Percentiles rank a stretch among this genome's conserved stretches.
Evolutionary conservation across 2,329 filamentous ascomycete species (phyloP).

Genomic region (Penicillium sp.): DNA sequence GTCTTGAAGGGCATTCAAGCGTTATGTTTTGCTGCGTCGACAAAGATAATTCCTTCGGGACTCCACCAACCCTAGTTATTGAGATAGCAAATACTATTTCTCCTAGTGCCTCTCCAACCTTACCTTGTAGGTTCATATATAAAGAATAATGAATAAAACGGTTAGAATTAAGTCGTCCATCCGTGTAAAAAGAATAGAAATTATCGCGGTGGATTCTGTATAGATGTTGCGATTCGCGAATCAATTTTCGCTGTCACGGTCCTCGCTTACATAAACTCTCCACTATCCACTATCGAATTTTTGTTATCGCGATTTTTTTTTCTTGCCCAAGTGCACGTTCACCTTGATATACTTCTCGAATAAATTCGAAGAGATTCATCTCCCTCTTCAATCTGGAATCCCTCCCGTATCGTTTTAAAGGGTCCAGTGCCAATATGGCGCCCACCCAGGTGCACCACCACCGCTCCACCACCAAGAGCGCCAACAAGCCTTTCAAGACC

Average conservation of each 20-base stretch:
- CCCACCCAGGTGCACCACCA: constrained; percentile 73
- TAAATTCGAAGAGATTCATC: not conserved
- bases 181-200: not conserved
- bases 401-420: constrained; percentile 85
- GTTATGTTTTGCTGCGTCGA: not conserved
- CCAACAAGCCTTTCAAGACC: constrained; percentile 90
- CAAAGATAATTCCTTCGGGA: not conserved
- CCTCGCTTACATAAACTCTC: constrained; percentile 34
- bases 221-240: not conserved
- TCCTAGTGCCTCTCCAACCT: no score
- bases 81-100: not conserved
- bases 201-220: not conserved
- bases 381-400: constrained; percentile 45
- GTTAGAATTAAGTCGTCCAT: not conserved
- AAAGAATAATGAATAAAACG: no score
- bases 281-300: constrained; percentile 34
- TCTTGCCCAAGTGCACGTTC: constrained; percentile 4
- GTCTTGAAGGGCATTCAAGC: not conserved
- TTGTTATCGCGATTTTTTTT: constrained; percentile 28
- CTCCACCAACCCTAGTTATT: not conserved
- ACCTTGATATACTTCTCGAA: not conserved
- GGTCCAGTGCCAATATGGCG: constrained; percentile 69
- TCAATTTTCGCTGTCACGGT: constrained; percentile 18
- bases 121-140: no score
- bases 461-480: constrained; percentile 84